Conservation (phyloP, 805 yeast species). For the Zygosaccharomyces rouxii region DNA sequence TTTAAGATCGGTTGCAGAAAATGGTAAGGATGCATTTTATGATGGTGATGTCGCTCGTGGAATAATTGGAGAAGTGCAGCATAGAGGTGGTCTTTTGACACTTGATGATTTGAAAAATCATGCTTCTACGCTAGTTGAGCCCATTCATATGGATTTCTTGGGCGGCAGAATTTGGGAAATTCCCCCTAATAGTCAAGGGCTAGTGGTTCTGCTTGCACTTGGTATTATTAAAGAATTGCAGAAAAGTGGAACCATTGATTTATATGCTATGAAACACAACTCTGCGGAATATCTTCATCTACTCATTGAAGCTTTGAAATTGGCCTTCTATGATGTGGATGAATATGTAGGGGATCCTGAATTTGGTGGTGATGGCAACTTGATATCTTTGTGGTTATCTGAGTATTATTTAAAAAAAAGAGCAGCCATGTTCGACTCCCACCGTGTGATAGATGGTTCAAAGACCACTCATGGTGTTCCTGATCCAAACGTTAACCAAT, state of each 20-base stretch:
- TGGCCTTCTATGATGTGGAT: slow-evolving; percentile 71
- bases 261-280: slow-evolving; percentile 50
- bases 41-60: slow-evolving; percentile 65
- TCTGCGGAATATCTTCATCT: slow-evolving; percentile 66
- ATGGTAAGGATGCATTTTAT: slow-evolving; percentile 64
- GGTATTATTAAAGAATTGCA: slow-evolving; percentile 61
- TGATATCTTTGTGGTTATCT: slow-evolving; percentile 42
- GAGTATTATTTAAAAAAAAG: slow-evolving; percentile 48
- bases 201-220: slow-evolving; percentile 66
- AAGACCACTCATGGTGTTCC: slow-evolving; percentile 51
- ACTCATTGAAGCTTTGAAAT: slow-evolving; percentile 64
- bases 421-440: slow-evolving; percentile 42
- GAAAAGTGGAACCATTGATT: slow-evolving; percentile 40
- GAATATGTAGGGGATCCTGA: slow-evolving; percentile 64
- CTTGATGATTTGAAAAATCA: slow-evolving; percentile 55
- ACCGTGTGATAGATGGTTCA: slow-evolving; percentile 40
- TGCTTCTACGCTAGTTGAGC: slow-evolving; percentile 59
- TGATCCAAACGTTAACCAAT: slow-evolving; percentile 45
- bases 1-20: slow-evolving; percentile 45
- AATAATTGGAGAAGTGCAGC: slow-evolving; percentile 50
- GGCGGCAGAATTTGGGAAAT: slow-evolving; percentile 68
- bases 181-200: slow-evolving; percentile 82
- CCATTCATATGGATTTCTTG: slow-evolving; percentile 50
- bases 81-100: slow-evolving; percentile 53
- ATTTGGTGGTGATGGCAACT: slow-evolving; percentile 20